phyloP scores from a whole-genome alignment of 164 flowering plant species.

The Aristolochia californica region DNA sequence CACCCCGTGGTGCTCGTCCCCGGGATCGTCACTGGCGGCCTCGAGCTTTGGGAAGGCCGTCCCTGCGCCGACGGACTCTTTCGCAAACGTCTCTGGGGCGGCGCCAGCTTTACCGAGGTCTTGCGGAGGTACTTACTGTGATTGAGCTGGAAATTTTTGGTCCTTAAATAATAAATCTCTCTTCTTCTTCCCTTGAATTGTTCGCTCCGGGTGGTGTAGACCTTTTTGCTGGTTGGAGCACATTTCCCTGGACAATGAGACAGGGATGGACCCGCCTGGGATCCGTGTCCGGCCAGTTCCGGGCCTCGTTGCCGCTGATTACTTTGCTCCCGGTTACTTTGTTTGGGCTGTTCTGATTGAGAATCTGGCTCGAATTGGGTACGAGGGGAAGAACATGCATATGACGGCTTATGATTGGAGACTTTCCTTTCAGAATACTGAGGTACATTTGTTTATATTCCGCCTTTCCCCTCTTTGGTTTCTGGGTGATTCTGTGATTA shows the following conservation, averaged over 20 bases:
- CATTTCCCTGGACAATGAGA: constrained; percentile 55
- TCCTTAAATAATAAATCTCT: too few species aligned
- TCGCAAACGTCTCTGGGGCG: constrained; percentile 67
- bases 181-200: too few species aligned
- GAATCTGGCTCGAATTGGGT: constrained; percentile 58
- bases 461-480: neutral
- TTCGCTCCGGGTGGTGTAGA: constrained; percentile 9
- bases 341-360: constrained; percentile 68
- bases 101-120: constrained; percentile 48
- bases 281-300: constrained; percentile 48
- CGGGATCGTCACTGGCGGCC: constrained; percentile 62
- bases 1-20: constrained; percentile 68
- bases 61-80: constrained; percentile 70
- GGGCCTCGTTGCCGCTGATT: constrained; percentile 64
- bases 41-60: constrained; percentile 68
- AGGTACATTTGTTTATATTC: constrained; percentile 19
- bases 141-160: too few species aligned
- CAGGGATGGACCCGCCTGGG: constrained; percentile 55
- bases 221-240: constrained; percentile 65
- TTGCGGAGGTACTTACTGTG: constrained; percentile 39
- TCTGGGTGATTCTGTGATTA: too few species aligned
- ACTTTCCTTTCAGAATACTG: constrained; percentile 54
- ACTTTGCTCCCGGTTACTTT: constrained; percentile 63
- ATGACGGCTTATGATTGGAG: constrained; percentile 76
- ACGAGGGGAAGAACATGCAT: constrained; percentile 62